Base-by-base conservation (phyloP, 345 rosid species). In the Populus deltoides region DNA sequence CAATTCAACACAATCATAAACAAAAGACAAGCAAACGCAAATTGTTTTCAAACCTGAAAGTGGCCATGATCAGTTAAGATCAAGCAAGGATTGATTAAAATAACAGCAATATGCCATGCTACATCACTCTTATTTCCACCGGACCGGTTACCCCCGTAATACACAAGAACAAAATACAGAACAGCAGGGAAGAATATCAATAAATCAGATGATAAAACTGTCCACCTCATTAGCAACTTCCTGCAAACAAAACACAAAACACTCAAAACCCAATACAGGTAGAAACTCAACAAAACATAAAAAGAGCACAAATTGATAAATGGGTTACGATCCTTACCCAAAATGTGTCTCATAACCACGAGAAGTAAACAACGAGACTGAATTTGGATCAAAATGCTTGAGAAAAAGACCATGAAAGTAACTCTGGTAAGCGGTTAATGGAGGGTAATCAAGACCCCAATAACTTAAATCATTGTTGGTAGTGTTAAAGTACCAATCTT, bases 371-470 rank as follows among this genome's bases (percentile, higher is more conserved):
- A 94, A 92, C n/a, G 89, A 43, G 76, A 91, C 89, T 0, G 98
- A 92, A 4, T 87, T 86, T 18, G 97, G 95, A 77, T 89, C 85
- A 70, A 94, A 89, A 68, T 71, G 75, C 84, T 84, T 82, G 70
- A 96, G 91, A 49, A 94, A 70, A 66, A 91, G 67, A 51, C 94
- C 97, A 83, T 96, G 97, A 81, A 90, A 29, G 79, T 89, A 92
- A 85, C 99, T 93, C 84, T 93, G 99, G 69, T 93, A 96, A 71
- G 98, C 97, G 35, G 99, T 93, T 57, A 96, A 89, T 33, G 99
- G 98, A 82, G 98, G 99, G 75, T 96, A 96, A 83, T 96, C 99
- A 55, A 96, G 93, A 65, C 99, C 99, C 99, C 97, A 94, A 77
- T 92, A 96, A 84, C 82, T 77, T 45, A 93, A 90, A 84, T 96